phyloP scores from a whole-genome alignment of 2,329 filamentous ascomycete genomes.

The Colletotrichum limetticola region DNA sequence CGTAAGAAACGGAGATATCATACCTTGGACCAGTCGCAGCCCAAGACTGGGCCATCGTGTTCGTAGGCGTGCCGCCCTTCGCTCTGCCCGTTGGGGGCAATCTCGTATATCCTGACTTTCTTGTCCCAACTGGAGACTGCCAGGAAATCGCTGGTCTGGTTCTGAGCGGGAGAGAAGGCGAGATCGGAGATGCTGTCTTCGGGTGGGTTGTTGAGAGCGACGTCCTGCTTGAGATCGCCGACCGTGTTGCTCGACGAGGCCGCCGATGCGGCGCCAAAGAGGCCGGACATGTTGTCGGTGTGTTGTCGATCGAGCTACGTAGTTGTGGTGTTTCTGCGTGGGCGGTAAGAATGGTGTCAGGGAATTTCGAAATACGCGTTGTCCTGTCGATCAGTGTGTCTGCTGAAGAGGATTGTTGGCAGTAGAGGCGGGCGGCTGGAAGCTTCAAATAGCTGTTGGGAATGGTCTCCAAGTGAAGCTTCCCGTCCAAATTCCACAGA shows the following conservation, averaged over 20 bases:
- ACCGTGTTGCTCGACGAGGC: constrained; percentile 75
- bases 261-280: constrained; percentile 66
- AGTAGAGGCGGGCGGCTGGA: neutral
- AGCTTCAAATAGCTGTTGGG: constrained; percentile 22
- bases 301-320: neutral
- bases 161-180: constrained; percentile 76
- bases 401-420: neutral
- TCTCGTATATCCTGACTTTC: constrained; percentile 97
- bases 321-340: neutral
- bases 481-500: neutral
- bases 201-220: constrained; percentile 80
- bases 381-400: too few relatives aligned
- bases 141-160: constrained; percentile 76
- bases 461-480: constrained; percentile 2
- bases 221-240: constrained; percentile 91
- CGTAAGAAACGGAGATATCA: constrained; percentile 40
- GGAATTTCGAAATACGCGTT: neutral
- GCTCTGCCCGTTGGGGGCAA: constrained; percentile 79
- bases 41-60: constrained; percentile 86
- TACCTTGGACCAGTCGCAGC: constrained; percentile 90
- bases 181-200: constrained; percentile 92
- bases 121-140: constrained; percentile 97
- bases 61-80: constrained; percentile 88
- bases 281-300: constrained; percentile 67
- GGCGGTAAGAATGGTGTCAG: neutral